phyloP scores from a whole-genome alignment of 2,329 filamentous ascomycete species.

The Diaporthe vaccinii region DNA sequence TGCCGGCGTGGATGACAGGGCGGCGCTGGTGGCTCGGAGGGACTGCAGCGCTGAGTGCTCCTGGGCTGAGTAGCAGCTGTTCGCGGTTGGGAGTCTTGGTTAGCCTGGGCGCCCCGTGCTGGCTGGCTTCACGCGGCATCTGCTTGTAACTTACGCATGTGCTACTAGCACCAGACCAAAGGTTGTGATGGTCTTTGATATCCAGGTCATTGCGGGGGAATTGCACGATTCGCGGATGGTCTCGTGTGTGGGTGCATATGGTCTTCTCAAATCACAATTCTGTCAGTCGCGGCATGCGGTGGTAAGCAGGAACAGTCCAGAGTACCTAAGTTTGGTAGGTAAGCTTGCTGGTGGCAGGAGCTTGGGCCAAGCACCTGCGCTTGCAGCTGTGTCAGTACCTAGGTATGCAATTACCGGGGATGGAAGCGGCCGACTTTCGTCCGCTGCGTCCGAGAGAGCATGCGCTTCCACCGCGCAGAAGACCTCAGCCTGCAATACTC shows the following conservation, averaged over 20 bases:
- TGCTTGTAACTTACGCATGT: constrained; percentile 79
- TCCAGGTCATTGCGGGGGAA: constrained; percentile 72
- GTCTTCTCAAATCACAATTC: not conserved
- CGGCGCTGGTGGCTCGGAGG: constrained; percentile 62
- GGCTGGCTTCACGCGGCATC: constrained; percentile 39
- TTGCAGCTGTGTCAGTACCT: not conserved
- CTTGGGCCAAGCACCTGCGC: constrained; percentile 32
- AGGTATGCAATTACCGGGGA: constrained; percentile 36
- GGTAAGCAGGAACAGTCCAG: not conserved
- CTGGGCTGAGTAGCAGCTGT: constrained; percentile 94
- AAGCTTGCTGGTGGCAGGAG: constrained; percentile 26
- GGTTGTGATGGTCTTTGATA: constrained; percentile 78
- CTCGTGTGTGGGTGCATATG: not conserved
- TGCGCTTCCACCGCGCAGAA: not conserved
- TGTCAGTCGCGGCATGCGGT: not conserved
- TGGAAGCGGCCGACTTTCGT: not conserved
- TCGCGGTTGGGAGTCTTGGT: constrained; percentile 37
- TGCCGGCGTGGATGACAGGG: constrained; percentile 58
- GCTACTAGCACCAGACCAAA: constrained; percentile 84
- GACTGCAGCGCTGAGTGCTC: constrained; percentile 86
- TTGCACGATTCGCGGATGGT: not conserved
- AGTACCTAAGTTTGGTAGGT: not conserved
- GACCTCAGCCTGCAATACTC: not conserved
- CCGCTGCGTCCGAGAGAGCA: not conserved
- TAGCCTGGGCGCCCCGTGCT: constrained; percentile 34